phyloP scores from a whole-genome alignment of 2,329 filamentous ascomycete genomes.

The Neofusicoccum ribis region DNA sequence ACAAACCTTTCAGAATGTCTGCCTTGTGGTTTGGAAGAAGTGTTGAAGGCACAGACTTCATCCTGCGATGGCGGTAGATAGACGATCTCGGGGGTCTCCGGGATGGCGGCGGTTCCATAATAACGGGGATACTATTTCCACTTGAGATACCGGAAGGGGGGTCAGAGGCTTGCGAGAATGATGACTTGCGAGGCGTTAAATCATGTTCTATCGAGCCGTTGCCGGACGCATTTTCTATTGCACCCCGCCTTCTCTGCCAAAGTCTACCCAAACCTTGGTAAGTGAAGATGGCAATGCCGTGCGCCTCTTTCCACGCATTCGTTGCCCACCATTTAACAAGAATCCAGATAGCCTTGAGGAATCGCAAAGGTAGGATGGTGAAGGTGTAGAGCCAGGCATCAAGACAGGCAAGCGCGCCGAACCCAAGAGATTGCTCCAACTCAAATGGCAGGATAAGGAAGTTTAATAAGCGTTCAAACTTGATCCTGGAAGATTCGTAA shows the following conservation, averaged over 20 bases:
- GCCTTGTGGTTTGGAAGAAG: conserved; percentile 90
- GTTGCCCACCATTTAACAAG: conserved; percentile 76
- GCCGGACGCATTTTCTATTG: conserved; percentile 33
- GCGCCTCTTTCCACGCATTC: conserved; percentile 68
- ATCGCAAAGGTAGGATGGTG: conserved; percentile 88
- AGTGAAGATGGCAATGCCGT: conserved; percentile 73
- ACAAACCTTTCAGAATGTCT: conserved; percentile 84
- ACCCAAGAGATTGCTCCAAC: conserved; percentile 80
- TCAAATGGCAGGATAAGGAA: conserved; percentile 79
- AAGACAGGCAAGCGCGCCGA: conserved; percentile 86
- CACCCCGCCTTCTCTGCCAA: conserved; percentile 63
- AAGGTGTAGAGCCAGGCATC: conserved; percentile 97
- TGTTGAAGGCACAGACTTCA: conserved; percentile 81
- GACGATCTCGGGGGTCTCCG: conserved; percentile 34
- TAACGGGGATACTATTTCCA: conserved; percentile 23
- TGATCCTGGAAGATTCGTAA: conserved; percentile 89
- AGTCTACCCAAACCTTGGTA: conserved; percentile 77
- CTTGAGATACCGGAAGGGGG: conserved; percentile 18
- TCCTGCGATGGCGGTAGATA: conserved; percentile 64
- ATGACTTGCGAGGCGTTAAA: conserved; percentile 30
- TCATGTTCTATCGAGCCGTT: not conserved
- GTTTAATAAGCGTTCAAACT: conserved; percentile 88
- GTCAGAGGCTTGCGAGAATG: conserved; percentile 22
- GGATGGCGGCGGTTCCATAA: conserved; percentile 29
- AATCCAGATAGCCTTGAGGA: conserved; percentile 76